These are phyloP conservation scores for Annona cherimola DNA, from an alignment of 164 flowering plant genomes.

Conservation along the genomic window DNA sequence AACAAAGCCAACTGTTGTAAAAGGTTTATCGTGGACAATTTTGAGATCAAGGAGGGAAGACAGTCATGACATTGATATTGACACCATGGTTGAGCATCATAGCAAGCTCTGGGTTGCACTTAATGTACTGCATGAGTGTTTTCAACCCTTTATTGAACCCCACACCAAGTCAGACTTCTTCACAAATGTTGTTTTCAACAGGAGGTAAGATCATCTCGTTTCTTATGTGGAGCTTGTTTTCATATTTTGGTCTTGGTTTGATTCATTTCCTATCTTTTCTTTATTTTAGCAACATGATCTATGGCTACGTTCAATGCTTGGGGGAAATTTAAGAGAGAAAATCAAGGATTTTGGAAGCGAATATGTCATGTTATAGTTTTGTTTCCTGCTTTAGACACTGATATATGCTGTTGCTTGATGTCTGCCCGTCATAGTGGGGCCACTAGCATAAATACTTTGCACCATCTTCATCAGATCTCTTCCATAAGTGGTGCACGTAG, in stretches of 20 bases:
- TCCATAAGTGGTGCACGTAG: too few species aligned
- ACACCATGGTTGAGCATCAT: slow-evolving; percentile 31
- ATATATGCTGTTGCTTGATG: too few species aligned
- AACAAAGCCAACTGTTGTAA: slow-evolving; percentile 37
- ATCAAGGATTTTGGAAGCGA: too few species aligned
- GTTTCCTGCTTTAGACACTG: too few species aligned
- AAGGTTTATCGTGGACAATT: slow-evolving; percentile 64
- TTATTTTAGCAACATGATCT: too few species aligned
- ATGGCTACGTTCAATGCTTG: too few species aligned
- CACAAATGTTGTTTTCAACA: slow-evolving; percentile 68
- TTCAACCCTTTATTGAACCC: slow-evolving; percentile 57
- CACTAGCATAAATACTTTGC: too few species aligned
- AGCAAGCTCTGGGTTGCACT: slow-evolving; percentile 74
- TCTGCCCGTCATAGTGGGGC: too few species aligned
- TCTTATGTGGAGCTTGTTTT: not conserved
- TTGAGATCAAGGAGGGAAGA: slow-evolving; percentile 34
- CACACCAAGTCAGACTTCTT: slow-evolving; percentile 52
- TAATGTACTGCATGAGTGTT: slow-evolving; percentile 81
- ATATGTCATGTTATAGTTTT: too few species aligned
- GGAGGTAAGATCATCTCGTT: slow-evolving; percentile 35
- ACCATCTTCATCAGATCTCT: too few species aligned
- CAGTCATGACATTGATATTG: slow-evolving; percentile 18
- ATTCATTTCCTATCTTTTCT: not conserved
- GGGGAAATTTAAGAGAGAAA: too few species aligned
- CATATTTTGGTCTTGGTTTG: not conserved